phyloP scores from a whole-genome alignment of 495 filamentous ascomycete species.

The Xylaria cubensis region DNA sequence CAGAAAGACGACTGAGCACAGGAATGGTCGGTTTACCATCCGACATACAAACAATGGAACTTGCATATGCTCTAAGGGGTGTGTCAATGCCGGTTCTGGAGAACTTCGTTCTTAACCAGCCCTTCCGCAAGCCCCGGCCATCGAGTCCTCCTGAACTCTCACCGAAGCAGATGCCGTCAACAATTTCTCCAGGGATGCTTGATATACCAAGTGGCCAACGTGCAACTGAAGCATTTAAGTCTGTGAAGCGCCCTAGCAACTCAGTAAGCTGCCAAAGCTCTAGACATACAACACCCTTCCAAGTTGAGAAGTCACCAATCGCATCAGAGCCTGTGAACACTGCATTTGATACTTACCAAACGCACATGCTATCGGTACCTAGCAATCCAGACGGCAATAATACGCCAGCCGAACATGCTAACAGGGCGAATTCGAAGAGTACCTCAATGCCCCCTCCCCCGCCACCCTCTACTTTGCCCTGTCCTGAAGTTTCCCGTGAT shows the following conservation, averaged over 20 bases:
- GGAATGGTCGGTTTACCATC: conserved; percentile 43
- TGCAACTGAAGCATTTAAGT: neutral
- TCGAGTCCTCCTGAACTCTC: conserved; percentile 39
- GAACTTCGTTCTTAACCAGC: conserved; percentile 36
- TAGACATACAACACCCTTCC: neutral
- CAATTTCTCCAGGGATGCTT: conserved; percentile 24
- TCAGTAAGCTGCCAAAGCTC: neutral
- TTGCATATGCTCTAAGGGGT: conserved; percentile 34
- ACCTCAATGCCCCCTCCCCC: conserved; percentile 34
- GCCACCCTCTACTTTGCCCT: neutral
- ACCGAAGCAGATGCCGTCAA: conserved; percentile 41
- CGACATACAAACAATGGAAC: conserved; percentile 34
- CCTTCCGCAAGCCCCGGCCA: conserved; percentile 34
- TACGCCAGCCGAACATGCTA: neutral
- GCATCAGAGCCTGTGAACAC: neutral
- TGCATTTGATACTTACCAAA: neutral
- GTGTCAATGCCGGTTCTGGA: conserved; percentile 44
- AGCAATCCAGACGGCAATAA: neutral
- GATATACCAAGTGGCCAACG: neutral
- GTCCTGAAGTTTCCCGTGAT: neutral
- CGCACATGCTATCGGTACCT: neutral
- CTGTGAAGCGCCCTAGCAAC: neutral
- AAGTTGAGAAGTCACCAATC: conserved; percentile 7
- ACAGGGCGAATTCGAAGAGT: conserved; percentile 10
- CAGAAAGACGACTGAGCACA: conserved; percentile 43